Base-by-base conservation (phyloP, 2,329 filamentous ascomycete genomes). In the Niveomyces coronatus region DNA sequence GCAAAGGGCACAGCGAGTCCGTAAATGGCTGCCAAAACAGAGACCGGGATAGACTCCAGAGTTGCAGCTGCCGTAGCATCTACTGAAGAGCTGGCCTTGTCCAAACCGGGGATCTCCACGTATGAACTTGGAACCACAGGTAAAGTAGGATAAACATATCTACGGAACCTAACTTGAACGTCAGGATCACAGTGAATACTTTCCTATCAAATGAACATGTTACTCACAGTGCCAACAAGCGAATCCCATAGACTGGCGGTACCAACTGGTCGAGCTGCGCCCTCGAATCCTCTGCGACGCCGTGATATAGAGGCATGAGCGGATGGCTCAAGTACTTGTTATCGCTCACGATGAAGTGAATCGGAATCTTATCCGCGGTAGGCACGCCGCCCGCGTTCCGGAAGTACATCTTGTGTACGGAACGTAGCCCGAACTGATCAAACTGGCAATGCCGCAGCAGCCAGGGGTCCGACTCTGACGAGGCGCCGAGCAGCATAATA, bases 311-410 rank as follows among this genome's bases (percentile, higher is more conserved):
- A 5, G 17, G 27, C n/a, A 33, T 17, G 0, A 39, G 23, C 11
- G 30, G 35, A n/a, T 44, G 20, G 2, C 14, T 15, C 2, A 30
- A 26, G 14, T 37, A 37, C 35, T 41, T 36, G 6, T 49, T 41
- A 9, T 41, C 37, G 14, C 37, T 46, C 2, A 48, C 29, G 11
- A 47, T 29, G 20, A 49, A 48, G 34, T 56, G 57, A 3, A 59
- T 49, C 1, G 58, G 58, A 5, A 60, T 57, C 37, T 51, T 48
- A 6, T 56, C 54, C 2, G 45, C 44, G 2, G 52, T 53, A 1
- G 56, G 57, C 14, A 60, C 54, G 8, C 57, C 57, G 3, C 57
- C 58, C 5, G 54, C 57, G 42, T 60, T 57, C n/a, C 58, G 55
- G 37, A 57, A 53, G 39, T 58, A 55, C 8, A 60, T 47, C 35